Evolutionary conservation across 2,329 filamentous ascomycete genomes (phyloP).

Genomic region (Claviceps arundinis): DNA sequence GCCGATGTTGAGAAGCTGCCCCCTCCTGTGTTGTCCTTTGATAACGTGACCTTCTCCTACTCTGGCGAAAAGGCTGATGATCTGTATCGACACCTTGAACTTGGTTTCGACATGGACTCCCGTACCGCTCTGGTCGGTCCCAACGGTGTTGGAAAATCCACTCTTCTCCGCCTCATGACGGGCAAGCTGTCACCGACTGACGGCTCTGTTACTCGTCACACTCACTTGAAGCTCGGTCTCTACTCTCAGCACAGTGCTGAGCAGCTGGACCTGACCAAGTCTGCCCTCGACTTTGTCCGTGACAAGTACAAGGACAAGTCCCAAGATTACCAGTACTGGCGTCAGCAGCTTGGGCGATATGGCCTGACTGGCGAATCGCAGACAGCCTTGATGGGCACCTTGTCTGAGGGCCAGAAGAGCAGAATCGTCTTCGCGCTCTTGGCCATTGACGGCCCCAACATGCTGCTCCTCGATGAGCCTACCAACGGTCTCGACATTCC

Average conservation of each 20-base stretch:
- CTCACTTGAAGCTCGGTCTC: constrained; percentile 93
- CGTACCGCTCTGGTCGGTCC: constrained; percentile 92
- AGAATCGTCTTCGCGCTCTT: constrained; percentile 96
- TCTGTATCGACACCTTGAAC: constrained; percentile 89
- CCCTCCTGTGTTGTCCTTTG: constrained; percentile 88
- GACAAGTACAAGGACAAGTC: constrained; percentile 83
- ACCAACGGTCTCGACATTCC: constrained; percentile 99
- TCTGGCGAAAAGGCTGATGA: constrained; percentile 81
- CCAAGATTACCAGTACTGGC: constrained; percentile 99
- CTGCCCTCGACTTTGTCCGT: constrained; percentile 89
- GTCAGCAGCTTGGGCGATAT: constrained; percentile 90
- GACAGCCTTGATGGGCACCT: constrained; percentile 92
- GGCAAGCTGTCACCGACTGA: constrained; percentile 78
- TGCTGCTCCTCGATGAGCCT: constrained; percentile 94
- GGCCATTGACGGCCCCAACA: constrained; percentile 92
- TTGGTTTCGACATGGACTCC: constrained; percentile 99
- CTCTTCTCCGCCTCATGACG: constrained; percentile 89
- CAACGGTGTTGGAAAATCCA: constrained; percentile 99
- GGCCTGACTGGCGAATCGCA: constrained; percentile 87
- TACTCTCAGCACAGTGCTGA: constrained; percentile 98
- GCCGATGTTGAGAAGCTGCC: constrained; percentile 99
- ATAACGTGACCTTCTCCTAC: constrained; percentile 97
- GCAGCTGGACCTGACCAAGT: constrained; percentile 97
- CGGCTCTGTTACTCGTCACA: constrained; percentile 79
- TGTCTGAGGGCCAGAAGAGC: constrained; percentile 95